A percentile compares a stretch with the other conserved stretches of the same genome.
These are phyloP conservation scores for Cercophora scortea DNA, from an alignment of 495 filamentous ascomycete species.

Conservation along the genomic window DNA sequence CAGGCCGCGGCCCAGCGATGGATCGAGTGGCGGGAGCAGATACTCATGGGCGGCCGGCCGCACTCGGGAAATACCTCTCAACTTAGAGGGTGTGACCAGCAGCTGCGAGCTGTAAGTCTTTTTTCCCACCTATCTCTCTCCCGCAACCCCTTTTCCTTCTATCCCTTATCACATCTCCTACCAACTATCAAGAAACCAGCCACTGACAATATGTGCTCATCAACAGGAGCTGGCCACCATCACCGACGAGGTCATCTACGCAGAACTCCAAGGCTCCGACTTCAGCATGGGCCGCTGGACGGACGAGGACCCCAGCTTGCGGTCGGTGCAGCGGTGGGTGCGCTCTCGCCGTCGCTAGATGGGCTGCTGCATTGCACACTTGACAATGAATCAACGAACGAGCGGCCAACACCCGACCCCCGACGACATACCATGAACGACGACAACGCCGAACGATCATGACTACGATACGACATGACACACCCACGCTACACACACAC, in stretches of 20 bases:
- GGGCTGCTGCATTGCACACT: neutral
- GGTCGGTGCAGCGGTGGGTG: slow-evolving; percentile 44
- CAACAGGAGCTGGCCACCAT: slow-evolving; percentile 58
- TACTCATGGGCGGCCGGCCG: slow-evolving; percentile 58
- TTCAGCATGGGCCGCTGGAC: slow-evolving; percentile 64
- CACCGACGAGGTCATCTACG: slow-evolving; percentile 58
- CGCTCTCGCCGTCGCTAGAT: slow-evolving; percentile 26
- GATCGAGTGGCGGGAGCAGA: slow-evolving; percentile 61
- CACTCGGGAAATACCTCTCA: slow-evolving; percentile 48
- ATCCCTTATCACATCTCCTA: neutral
- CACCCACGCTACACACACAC: neutral
- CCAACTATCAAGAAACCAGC: neutral
- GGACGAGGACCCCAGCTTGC: slow-evolving; percentile 57
- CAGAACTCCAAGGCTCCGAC: slow-evolving; percentile 58
- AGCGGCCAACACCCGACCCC: too few relatives aligned
- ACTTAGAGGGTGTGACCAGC: slow-evolving; percentile 50
- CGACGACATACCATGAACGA: too few relatives aligned
- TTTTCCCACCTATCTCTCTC: neutral
- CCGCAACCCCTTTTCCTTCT: neutral
- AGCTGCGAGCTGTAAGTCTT: slow-evolving; percentile 52
- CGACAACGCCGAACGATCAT: too few relatives aligned
- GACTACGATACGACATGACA: neutral
- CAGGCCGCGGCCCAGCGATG: slow-evolving; percentile 72
- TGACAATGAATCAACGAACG: neutral
- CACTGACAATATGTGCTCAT: neutral